phyloP scores from a whole-genome alignment of 2,329 filamentous ascomycete species.

The Aspergillus flavus region DNA sequence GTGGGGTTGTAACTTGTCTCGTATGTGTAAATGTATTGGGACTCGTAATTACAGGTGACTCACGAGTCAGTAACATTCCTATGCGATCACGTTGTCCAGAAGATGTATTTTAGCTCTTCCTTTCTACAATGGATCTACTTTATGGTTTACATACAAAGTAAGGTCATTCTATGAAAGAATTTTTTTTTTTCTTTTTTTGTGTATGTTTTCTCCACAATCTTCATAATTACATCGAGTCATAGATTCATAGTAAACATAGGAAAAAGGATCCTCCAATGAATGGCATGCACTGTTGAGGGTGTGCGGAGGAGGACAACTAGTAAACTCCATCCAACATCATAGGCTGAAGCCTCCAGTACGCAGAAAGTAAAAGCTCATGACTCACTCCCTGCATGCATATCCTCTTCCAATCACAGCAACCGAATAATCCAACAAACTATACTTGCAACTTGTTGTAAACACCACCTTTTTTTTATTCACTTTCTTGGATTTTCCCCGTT shows the following conservation, averaged over 20 bases:
- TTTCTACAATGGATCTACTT: neutral
- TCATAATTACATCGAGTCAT: neutral
- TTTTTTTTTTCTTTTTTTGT: neutral
- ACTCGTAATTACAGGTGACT: neutral
- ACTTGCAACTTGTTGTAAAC: neutral
- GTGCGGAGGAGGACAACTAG: neutral
- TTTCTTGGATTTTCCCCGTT: constrained; percentile 1
- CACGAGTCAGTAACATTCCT: neutral
- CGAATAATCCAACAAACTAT: neutral
- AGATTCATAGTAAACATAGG: neutral
- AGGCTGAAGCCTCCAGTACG: neutral
- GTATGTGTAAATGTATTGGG: neutral
- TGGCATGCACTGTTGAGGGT: neutral
- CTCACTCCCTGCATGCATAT: neutral
- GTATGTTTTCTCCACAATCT: neutral
- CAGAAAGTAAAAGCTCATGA: constrained; percentile 1
- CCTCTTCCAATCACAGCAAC: neutral
- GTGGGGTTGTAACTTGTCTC: neutral
- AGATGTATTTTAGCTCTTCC: neutral
- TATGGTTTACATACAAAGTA: neutral
- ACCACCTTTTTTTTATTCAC: constrained; percentile 7
- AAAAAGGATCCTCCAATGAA: neutral
- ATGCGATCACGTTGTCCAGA: neutral
- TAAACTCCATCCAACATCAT: neutral
- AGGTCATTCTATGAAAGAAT: neutral